Base-by-base conservation (phyloP, 257 asterid species). In the Penstemon barbatus region DNA sequence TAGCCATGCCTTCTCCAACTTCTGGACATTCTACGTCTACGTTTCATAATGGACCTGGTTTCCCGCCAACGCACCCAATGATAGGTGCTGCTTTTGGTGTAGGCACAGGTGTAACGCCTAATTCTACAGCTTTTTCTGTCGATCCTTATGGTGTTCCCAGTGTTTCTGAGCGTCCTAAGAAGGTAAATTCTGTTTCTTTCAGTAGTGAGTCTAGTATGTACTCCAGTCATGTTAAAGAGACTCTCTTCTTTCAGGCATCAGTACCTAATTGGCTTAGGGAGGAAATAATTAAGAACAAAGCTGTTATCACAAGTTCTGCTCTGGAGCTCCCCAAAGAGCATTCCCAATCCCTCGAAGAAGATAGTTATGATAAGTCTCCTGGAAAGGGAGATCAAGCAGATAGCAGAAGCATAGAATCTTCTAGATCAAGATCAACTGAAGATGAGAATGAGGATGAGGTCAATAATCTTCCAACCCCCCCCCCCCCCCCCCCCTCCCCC, bases 211-310 rank as follows among this genome's bases (percentile, higher is more conserved):
- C 79, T 68, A 44, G 39, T 57, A 68, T 66, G 53, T 65, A 41
- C 36, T 52, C 59, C 60, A 57, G 50, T 61, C 48, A 58, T 67
- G 48, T 73, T 43, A 58, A 65, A 40, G 45, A 49, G 25, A 60
- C 59, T 67, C 58, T 78, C 55, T 66, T 48, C 54, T 78, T 79
- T 66, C 81, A 92, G 98, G 95, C 96, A 38, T 84, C 97, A 12
- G 98, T 92, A 18, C 98, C 98, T 75, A 92, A 85, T 81, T 92
- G 98, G 98, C 93, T 92, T 42, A 87, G 96, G 82, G 98, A 92
- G 80, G 98, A 92, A 81, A 89, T 94, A 62, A 94, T 90, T 52
- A 94, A 91, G 79, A 94, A 84, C 50, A 94, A 91, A 85, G 85
- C 96, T 79, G 87, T 77, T 75, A 81, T 93, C 68, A 68, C 95